Conservation (phyloP, 2,329 filamentous ascomycete genomes). For the Graphiopsis chlorocephala region DNA sequence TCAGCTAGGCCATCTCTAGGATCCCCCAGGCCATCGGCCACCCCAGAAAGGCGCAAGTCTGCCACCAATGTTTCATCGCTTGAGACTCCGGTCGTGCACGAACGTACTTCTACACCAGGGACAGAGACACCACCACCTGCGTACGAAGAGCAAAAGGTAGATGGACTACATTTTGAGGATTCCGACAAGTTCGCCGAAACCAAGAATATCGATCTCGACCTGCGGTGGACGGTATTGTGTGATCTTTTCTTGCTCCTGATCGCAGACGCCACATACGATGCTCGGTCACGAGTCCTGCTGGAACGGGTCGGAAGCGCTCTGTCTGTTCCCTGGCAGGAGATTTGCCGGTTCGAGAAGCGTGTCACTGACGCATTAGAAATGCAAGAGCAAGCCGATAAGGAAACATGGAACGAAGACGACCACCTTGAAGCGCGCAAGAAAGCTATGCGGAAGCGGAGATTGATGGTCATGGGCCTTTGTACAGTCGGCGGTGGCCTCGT, state of each 20-base stretch:
- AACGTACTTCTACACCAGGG: conserved; percentile 14
- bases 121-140: conserved; percentile 44
- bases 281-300: conserved; percentile 78
- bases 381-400: conserved; percentile 90
- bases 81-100: conserved; percentile 34
- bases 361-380: conserved; percentile 96
- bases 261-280: conserved; percentile 90
- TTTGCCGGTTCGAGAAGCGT: conserved; percentile 93
- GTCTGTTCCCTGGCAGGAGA: conserved; percentile 84
- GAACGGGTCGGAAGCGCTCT: conserved; percentile 79
- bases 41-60: conserved; percentile 19
- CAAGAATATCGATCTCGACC: conserved; percentile 87
- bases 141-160: conserved; percentile 62
- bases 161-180: conserved; percentile 74
- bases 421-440: conserved; percentile 87
- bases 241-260: conserved; percentile 95
- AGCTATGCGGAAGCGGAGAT: conserved; percentile 73
- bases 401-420: conserved; percentile 96
- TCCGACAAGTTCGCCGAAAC: conserved; percentile 79
- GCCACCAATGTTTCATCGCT: conserved; percentile 26
- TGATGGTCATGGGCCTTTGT: conserved; percentile 93
- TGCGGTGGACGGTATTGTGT: conserved; percentile 95
- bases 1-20: conserved; percentile 34
- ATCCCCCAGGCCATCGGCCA: conserved; percentile 25
- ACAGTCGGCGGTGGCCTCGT: conserved; percentile 93